phyloP scores from a whole-genome alignment of 805 yeast genomes.

The Spathaspora girioi region DNA sequence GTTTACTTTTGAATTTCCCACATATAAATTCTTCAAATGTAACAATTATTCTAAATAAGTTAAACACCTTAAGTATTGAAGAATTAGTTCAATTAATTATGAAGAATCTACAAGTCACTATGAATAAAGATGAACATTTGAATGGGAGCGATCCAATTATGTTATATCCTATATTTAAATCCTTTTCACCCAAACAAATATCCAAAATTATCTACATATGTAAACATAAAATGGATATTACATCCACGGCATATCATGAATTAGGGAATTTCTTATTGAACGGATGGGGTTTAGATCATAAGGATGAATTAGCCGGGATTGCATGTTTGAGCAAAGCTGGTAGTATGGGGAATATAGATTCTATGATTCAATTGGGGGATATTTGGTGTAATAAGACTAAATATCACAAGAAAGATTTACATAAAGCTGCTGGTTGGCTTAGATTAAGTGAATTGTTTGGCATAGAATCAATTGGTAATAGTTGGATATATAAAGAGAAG shows the following conservation, averaged over 20 bases:
- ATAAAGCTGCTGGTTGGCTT: constrained; percentile 67
- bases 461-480: constrained; percentile 57
- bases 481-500: constrained; percentile 74
- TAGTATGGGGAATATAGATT: constrained; percentile 61
- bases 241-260: constrained; percentile 54
- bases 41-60: constrained; percentile 17
- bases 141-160: constrained; percentile 23
- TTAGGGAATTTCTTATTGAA: constrained; percentile 54
- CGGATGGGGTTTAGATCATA: constrained; percentile 50
- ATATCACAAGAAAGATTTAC: constrained; percentile 52
- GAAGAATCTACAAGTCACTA: constrained; percentile 17
- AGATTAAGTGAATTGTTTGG: constrained; percentile 64
- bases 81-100: constrained; percentile 24
- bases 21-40: constrained; percentile 7
- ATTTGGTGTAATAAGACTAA: constrained; percentile 61
- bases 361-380: constrained; percentile 67
- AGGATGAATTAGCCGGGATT: constrained; percentile 56
- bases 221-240: constrained; percentile 37
- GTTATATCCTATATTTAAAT: constrained; percentile 20
- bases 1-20: constrained; percentile 19
- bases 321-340: constrained; percentile 62
- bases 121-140: constrained; percentile 11
- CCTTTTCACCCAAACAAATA: constrained; percentile 20
- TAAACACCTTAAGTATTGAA: constrained; percentile 24
- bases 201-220: constrained; percentile 29